phyloP scores from a whole-genome alignment of 495 filamentous ascomycete genomes.

The Xylaria intraflava region DNA sequence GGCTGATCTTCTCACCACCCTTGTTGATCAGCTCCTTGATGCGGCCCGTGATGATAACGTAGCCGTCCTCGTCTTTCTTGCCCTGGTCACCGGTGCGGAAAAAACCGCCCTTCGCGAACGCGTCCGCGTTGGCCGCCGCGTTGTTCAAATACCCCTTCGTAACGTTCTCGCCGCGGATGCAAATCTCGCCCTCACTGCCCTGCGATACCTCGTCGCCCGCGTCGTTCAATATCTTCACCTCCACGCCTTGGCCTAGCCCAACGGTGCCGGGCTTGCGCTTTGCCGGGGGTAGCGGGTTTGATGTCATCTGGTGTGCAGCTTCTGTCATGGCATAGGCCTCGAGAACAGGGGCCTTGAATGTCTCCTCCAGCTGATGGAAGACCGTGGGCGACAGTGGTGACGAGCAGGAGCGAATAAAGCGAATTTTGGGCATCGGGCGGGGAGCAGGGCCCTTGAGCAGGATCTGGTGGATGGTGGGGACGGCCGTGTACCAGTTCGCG shows the following conservation, averaged over 20 bases:
- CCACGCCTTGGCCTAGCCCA: conserved; percentile 72
- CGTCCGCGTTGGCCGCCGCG: conserved; percentile 57
- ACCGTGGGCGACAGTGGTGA: conserved; percentile 70
- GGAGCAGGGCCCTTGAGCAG: conserved; percentile 64
- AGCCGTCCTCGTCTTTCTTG: conserved; percentile 63
- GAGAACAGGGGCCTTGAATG: conserved; percentile 69
- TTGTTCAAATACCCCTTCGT: conserved; percentile 82
- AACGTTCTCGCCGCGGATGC: conserved; percentile 70
- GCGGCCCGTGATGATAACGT: conserved; percentile 68
- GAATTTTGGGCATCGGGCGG: conserved; percentile 58
- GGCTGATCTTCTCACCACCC: conserved; percentile 76
- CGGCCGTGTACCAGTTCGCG: conserved; percentile 87
- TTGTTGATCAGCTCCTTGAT: conserved; percentile 86
- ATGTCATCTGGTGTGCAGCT: conserved; percentile 84
- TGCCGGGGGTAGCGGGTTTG: conserved; percentile 69
- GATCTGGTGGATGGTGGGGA: conserved; percentile 86
- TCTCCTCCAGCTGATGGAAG: conserved; percentile 65
- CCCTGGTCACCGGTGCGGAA: conserved; percentile 86
- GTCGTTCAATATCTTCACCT: conserved; percentile 66
- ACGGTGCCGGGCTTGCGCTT: conserved; percentile 73
- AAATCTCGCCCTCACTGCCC: conserved; percentile 69
- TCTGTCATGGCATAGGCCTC: conserved; percentile 93
- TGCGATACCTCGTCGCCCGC: conserved; percentile 54
- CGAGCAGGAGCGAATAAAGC: conserved; percentile 83
- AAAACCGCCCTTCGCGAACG: conserved; percentile 64